A percentile compares a stretch with the other conserved stretches of the same genome.
phyloP scores from a whole-genome alignment of 257 asterid genomes.

The Solanum lycopersicoides region DNA sequence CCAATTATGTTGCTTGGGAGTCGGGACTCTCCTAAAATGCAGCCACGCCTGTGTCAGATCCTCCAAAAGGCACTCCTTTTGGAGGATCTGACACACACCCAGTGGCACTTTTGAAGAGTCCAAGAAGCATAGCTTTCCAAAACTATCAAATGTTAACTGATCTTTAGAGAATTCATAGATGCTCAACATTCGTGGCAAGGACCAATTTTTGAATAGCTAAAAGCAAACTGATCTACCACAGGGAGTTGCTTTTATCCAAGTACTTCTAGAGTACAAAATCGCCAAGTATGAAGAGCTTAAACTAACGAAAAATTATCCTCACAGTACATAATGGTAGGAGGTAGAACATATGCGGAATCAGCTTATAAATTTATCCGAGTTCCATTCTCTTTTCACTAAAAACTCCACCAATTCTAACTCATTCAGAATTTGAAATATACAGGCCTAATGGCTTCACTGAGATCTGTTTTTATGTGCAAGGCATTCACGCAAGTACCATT shows the following conservation, averaged over 20 bases:
- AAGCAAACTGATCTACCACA: background rate
- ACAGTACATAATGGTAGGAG: background rate
- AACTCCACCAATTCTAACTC: background rate
- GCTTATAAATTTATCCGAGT: background rate
- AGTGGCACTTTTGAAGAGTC: background rate
- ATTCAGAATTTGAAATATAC: background rate
- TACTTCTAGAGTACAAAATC: background rate
- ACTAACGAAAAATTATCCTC: background rate
- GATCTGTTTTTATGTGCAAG: background rate
- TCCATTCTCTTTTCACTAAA: background rate
- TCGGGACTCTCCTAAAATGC: background rate
- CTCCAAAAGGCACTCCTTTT: too few species aligned
- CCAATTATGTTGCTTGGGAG: background rate
- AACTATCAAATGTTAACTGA: background rate
- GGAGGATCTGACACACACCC: background rate
- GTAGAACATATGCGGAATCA: background rate
- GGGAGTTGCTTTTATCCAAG: background rate
- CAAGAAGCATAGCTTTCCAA: background rate
- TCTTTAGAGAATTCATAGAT: background rate
- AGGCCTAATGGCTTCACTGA: background rate
- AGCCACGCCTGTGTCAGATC: background rate
- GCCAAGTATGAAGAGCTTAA: background rate
- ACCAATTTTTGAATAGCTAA: background rate
- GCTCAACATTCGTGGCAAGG: background rate
- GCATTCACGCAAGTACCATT: background rate